A percentile compares a stretch with the other conserved stretches of the same genome.
Evolutionary conservation across 257 asterid genomes (phyloP).

Genomic region (Scutellaria minor): DNA sequence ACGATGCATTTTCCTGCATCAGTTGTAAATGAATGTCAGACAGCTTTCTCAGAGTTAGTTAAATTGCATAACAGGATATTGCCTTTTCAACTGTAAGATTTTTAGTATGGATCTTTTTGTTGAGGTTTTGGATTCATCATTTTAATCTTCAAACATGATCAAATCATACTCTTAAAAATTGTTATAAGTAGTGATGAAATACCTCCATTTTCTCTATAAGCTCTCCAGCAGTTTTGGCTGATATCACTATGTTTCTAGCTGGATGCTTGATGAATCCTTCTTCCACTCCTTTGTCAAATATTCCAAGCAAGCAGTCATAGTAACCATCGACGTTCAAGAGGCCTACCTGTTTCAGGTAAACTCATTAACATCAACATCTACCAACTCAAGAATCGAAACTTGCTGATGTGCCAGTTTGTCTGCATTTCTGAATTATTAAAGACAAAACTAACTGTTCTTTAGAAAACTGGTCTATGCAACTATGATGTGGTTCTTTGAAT

Average conservation of each 20-base stretch:
- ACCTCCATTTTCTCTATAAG: conserved; percentile 68
- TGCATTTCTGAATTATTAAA: conserved; percentile 2
- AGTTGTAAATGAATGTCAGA: conserved; percentile 27
- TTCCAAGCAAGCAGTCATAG: conserved; percentile 63
- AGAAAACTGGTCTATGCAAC: not conserved
- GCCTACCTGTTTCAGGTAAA: conserved; percentile 51
- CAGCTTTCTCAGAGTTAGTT: not conserved
- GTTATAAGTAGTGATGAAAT: not conserved
- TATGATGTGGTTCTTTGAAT: conserved; percentile 3
- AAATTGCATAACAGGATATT: conserved; percentile 4
- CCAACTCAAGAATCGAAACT: not conserved
- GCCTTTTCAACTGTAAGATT: not conserved
- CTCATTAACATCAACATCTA: conserved; percentile 1
- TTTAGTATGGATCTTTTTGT: not conserved
- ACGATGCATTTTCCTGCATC: conserved; percentile 53
- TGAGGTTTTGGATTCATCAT: not conserved
- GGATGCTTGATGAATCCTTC: conserved; percentile 63
- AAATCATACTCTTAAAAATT: not conserved
- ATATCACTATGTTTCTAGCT: conserved; percentile 57
- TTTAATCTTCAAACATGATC: not conserved
- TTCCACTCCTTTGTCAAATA: conserved; percentile 67
- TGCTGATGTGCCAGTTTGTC: conserved; percentile 3
- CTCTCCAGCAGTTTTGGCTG: conserved; percentile 56
- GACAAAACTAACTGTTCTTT: conserved; percentile 8
- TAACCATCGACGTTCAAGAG: conserved; percentile 65